Percentiles rank a stretch among this genome's conserved stretches.
Conservation (phyloP, 1,284 basidiomycete genomes). For the Moesziomyces parantarcticus region DNA sequence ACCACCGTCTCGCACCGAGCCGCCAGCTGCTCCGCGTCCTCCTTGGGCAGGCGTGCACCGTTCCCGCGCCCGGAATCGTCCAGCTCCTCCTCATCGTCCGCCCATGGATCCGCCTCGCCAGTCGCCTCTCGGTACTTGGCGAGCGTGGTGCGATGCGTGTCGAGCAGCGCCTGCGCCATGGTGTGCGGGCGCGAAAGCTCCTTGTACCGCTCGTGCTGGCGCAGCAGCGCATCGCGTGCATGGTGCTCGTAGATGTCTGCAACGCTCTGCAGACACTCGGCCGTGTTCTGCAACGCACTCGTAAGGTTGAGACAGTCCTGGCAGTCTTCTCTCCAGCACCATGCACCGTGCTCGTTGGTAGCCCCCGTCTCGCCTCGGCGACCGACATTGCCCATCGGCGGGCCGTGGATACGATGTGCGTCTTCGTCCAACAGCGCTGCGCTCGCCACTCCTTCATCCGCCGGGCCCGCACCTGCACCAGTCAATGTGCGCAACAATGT, state of each 20-base stretch:
- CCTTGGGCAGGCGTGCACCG: neutral
- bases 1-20: slow-evolving; percentile 85
- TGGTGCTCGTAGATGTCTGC: slow-evolving; percentile 81
- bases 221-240: slow-evolving; percentile 78
- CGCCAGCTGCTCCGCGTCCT: slow-evolving; percentile 71
- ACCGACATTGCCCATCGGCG: slow-evolving; percentile 68
- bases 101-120: slow-evolving; percentile 13
- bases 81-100: slow-evolving; percentile 7
- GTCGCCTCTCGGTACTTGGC: slow-evolving; percentile 69
- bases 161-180: slow-evolving; percentile 78
- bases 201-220: slow-evolving; percentile 80
- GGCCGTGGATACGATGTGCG: slow-evolving; percentile 70
- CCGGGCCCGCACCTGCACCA: slow-evolving; percentile 36
- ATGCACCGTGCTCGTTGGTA: slow-evolving; percentile 79
- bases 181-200: slow-evolving; percentile 78
- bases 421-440: slow-evolving; percentile 77
- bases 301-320: slow-evolving; percentile 80
- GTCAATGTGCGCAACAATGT: slow-evolving; percentile 52
- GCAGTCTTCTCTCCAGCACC: slow-evolving; percentile 85
- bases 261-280: slow-evolving; percentile 78
- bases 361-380: slow-evolving; percentile 70
- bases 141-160: slow-evolving; percentile 73
- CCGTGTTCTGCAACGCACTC: slow-evolving; percentile 80
- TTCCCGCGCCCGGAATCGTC: neutral
- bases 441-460: slow-evolving; percentile 1